Conservation (phyloP, 2,329 filamentous ascomycete species). For the Paracoccidioides lutzii region DNA sequence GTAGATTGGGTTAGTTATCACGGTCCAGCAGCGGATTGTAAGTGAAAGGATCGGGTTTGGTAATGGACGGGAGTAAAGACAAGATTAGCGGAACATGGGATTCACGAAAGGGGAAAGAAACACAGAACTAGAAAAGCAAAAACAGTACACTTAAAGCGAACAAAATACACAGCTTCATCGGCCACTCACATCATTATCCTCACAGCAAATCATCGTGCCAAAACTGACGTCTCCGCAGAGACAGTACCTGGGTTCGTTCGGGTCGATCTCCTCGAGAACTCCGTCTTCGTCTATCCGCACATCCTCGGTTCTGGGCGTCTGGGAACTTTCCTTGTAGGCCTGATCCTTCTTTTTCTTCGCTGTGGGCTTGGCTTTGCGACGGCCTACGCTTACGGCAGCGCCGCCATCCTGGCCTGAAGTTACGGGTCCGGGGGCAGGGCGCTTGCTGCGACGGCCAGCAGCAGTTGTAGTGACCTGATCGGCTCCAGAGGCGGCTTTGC, state of each 20-base stretch:
- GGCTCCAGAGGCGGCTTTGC: slow-evolving; percentile 23
- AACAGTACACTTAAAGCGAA: slow-evolving; percentile 15
- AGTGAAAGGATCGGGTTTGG: neutral
- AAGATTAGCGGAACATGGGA: neutral
- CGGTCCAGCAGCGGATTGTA: neutral
- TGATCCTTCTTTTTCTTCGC: slow-evolving; percentile 33
- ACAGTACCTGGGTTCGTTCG: slow-evolving; percentile 51
- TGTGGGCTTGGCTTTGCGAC: slow-evolving; percentile 42
- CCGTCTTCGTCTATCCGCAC: slow-evolving; percentile 36
- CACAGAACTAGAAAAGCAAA: slow-evolving; percentile 5
- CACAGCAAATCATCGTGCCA: slow-evolving; percentile 53
- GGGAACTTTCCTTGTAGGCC: slow-evolving; percentile 15
- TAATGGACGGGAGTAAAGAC: neutral
- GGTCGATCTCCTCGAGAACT: slow-evolving; percentile 42
- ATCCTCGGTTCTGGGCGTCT: slow-evolving; percentile 20
- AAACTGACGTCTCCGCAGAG: slow-evolving; percentile 51
- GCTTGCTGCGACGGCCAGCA: slow-evolving; percentile 39
- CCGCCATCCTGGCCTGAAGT: slow-evolving; percentile 46
- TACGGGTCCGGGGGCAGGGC: slow-evolving; percentile 48
- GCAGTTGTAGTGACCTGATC: slow-evolving; percentile 22
- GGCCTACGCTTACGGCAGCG: slow-evolving; percentile 49
- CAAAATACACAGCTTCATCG: neutral
- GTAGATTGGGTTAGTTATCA: neutral
- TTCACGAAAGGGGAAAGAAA: neutral
- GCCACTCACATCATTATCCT: slow-evolving; percentile 43